Conservation (phyloP, 345 rosid genomes). For the Viola odorata region DNA sequence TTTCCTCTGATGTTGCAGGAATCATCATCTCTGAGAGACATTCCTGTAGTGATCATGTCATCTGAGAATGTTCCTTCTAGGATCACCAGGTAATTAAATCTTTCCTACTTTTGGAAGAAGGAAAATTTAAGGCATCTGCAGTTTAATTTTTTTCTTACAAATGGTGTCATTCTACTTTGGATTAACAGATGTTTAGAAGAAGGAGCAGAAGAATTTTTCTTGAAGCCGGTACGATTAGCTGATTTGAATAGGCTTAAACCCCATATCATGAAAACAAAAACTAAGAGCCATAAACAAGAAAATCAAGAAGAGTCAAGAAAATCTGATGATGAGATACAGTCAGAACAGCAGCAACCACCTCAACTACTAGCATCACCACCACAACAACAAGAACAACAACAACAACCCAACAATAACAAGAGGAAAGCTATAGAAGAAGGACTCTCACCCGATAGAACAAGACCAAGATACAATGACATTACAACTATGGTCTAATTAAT, state of each 20-base stretch:
- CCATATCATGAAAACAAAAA: conserved; percentile 45
- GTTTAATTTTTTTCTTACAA: not conserved
- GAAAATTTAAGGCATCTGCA: not conserved
- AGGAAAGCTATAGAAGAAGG: conserved; percentile 59
- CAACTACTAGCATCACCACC: not conserved
- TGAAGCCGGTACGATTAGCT: conserved; percentile 53
- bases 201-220: conserved; percentile 69
- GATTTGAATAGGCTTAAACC: conserved; percentile 55
- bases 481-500: conserved; percentile 28
- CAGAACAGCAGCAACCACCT: not conserved
- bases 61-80: conserved; percentile 75
- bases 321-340: not conserved
- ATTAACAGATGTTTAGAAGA: conserved; percentile 55
- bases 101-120: not conserved
- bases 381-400: conserved; percentile 6
- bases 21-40: conserved; percentile 50
- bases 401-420: conserved; percentile 30
- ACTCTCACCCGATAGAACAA: conserved; percentile 43
- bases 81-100: conserved; percentile 41
- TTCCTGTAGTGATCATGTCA: conserved; percentile 76
- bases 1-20: conserved; percentile 32
- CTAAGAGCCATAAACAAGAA: conserved; percentile 18
- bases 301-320: conserved; percentile 15
- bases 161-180: not conserved
- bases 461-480: conserved; percentile 42